These are phyloP conservation scores for Euphrasia arctica DNA, from an alignment of 305 asterid genomes.

Conservation along the genomic window DNA sequence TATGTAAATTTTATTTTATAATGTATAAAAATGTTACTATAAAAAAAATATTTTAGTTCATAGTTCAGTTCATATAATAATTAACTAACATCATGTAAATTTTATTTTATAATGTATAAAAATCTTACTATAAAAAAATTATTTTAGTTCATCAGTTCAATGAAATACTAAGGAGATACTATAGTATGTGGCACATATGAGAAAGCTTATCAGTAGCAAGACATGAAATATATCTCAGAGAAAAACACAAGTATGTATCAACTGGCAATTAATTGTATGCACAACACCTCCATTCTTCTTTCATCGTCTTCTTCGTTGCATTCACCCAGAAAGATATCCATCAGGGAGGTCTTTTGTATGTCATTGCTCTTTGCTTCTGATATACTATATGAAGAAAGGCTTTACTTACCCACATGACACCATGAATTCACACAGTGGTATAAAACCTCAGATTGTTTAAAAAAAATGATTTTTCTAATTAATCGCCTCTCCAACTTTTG, in stretches of 20 bases:
- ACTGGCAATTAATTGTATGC: slow-evolving; percentile 40
- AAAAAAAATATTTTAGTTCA: too few species aligned
- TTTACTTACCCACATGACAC: slow-evolving; percentile 1
- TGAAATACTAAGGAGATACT: too few species aligned
- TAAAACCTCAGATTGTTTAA: neutral
- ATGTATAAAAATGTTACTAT: too few species aligned
- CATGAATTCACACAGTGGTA: slow-evolving; percentile 34
- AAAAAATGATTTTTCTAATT: slow-evolving; percentile 25
- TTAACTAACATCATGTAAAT: too few species aligned
- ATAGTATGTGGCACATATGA: too few species aligned
- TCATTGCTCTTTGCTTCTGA: slow-evolving; percentile 23
- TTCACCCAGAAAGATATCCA: slow-evolving; percentile 21
- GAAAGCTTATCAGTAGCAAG: slow-evolving; percentile 24
- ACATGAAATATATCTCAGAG: slow-evolving; percentile 11
- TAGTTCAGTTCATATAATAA: too few species aligned
- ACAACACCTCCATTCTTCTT: slow-evolving; percentile 29
- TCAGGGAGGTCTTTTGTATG: slow-evolving; percentile 17
- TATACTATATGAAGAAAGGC: slow-evolving; percentile 14
- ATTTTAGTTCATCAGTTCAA: too few species aligned
- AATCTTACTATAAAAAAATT: too few species aligned
- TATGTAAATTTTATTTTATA: too few species aligned
- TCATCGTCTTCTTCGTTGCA: slow-evolving; percentile 22
- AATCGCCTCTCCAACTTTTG: slow-evolving; percentile 50
- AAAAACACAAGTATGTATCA: slow-evolving; percentile 27
- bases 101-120: too few species aligned